phyloP scores from a whole-genome alignment of 1,284 basidiomycete genomes.

The Austroboletus novae-zelandiae region DNA sequence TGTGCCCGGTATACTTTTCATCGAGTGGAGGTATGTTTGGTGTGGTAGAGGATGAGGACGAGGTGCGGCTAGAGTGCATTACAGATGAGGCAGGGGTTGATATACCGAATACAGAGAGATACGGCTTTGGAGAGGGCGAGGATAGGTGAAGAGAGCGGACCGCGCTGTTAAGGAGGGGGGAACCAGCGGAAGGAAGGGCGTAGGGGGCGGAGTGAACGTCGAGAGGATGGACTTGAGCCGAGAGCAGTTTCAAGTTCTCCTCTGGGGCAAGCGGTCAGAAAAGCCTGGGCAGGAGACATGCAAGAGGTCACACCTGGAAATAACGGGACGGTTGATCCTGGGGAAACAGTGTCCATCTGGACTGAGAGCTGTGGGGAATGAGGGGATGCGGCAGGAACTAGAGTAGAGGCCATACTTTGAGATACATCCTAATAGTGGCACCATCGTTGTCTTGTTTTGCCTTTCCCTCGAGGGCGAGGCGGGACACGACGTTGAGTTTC shows the following conservation, averaged over 20 bases:
- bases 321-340: constrained; percentile 64
- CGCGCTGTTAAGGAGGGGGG: constrained; percentile 63
- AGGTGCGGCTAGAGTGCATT: constrained; percentile 38
- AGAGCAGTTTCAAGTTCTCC: constrained; percentile 72
- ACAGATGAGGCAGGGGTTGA: constrained; percentile 33
- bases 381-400: background rate
- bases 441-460: constrained; percentile 63
- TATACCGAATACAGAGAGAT: constrained; percentile 53
- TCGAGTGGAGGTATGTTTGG: constrained; percentile 46
- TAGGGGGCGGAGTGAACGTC: constrained; percentile 68
- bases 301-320: constrained; percentile 55
- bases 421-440: constrained; percentile 66
- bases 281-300: background rate
- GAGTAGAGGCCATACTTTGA: constrained; percentile 53
- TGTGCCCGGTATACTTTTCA: constrained; percentile 65
- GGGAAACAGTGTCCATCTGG: constrained; percentile 58
- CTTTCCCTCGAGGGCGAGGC: constrained; percentile 71
- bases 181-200: constrained; percentile 63
- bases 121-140: constrained; percentile 55
- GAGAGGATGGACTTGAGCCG: constrained; percentile 70
- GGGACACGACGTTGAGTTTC: constrained; percentile 66
- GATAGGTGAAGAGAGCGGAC: constrained; percentile 67
- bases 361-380: constrained; percentile 53
- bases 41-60: constrained; percentile 25
- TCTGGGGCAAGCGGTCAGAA: constrained; percentile 40